Evolutionary conservation across 1,139 yeast genomes (phyloP).

Genomic region (Saccharomycopsis hybrid): DNA sequence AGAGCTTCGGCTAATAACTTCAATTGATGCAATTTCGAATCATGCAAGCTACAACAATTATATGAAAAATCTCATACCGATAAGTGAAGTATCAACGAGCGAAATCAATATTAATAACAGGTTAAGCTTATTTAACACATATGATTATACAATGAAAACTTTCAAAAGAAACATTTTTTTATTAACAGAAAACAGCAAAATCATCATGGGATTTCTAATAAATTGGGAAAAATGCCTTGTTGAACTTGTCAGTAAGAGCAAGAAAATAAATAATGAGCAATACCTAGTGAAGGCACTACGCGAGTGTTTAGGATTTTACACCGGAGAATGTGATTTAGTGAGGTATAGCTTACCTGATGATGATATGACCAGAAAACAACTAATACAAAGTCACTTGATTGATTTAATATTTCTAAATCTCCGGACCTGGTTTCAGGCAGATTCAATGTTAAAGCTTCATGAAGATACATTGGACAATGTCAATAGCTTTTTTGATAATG

Average conservation of each 20-base stretch:
- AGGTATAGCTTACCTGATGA: conserved; percentile 50
- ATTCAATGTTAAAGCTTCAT: too few relatives aligned
- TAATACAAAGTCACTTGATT: conserved; percentile 50
- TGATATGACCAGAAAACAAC: conserved; percentile 36
- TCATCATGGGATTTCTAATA: conserved; percentile 50
- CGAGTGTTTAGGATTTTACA: conserved; percentile 35
- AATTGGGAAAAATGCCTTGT: conserved; percentile 71
- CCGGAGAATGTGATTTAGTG: conserved; percentile 41
- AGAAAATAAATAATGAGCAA: conserved; percentile 49
- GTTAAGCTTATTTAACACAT: conserved; percentile 22
- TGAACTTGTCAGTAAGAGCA: conserved; percentile 40
- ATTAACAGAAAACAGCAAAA: conserved; percentile 39
- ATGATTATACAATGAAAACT: conserved; percentile 32
- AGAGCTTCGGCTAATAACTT: conserved; percentile 33
- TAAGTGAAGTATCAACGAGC: conserved; percentile 23
- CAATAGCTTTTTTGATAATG: background rate
- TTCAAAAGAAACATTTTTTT: conserved; percentile 43
- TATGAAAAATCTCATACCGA: conserved; percentile 25
- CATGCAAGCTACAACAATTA: conserved; percentile 38
- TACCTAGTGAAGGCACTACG: conserved; percentile 36
- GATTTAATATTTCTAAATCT: conserved; percentile 51
- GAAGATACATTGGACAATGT: conserved; percentile 22
- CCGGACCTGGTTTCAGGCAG: conserved; percentile 28
- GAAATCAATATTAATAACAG: conserved; percentile 9
- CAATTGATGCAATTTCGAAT: conserved; percentile 39